Base-by-base conservation (phyloP, 257 asterid genomes). In the Rubia yunnanensis region DNA sequence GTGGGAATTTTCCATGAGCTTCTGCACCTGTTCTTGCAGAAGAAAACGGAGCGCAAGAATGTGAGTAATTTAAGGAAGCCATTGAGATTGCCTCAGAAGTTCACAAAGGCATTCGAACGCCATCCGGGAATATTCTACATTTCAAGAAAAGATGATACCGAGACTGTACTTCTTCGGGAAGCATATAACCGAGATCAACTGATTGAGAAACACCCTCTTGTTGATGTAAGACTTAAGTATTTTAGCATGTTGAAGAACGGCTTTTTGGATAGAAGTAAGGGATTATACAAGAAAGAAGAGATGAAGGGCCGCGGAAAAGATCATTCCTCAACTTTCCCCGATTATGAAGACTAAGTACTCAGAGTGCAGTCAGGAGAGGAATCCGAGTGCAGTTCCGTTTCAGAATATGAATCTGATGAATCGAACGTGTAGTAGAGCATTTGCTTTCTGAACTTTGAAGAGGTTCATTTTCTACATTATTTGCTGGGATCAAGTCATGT, bases 1-100 rank as follows among this genome's bases (percentile, higher is more conserved):
- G 99, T 89, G 60, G 97, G 94, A 60, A 89, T 89, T 60, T 92
- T 92, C 81, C 95, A 88, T 55, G 98, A 91, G 84, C 95, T 91
- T 78, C 60, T 88, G 79, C 86, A 86, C 67, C 94, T 92, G 14
- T 83, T 88, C 1, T 75, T 92, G 22, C 87, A 82, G 59, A 73
- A 75, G 68, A 92, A 58, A 71, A 74, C 76, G 23, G 97, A 88
- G 80, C 67, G 99, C 70, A 77, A 69, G 70, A 89, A 85, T 58
- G 95, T 86, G 41, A 87, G 97, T 65, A 92, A 92, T 73, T 70
- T 89, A 63, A 94, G 99, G 3, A 75, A 71, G 73, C 94, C 95
- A 26, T 71, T 92, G 69, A 75, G 77, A 10, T 81, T 91, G 82
- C 95, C 95, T 55, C 95, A 88, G 68, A 91, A 87, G 82, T 92